Evolutionary conservation across 805 yeast genomes (phyloP), one percentile per base, ranked within the genome.

Genomic region (Cyberlindnera lachancei): DNA sequence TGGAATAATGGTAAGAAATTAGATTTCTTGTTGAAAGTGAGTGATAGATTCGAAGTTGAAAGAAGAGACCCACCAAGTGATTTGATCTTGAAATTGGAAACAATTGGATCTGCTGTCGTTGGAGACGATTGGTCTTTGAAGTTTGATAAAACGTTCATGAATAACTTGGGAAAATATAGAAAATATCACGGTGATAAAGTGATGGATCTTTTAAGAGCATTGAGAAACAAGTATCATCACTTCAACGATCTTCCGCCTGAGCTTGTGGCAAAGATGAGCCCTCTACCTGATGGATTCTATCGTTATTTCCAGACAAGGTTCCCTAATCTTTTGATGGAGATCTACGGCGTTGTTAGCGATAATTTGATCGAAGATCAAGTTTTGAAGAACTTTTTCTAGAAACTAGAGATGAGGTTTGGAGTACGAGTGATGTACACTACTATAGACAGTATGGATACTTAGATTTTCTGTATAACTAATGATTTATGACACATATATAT

Each of bases 221-320:
- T 92, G 45, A 68, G 99, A 47, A 92, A 92, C 61, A 92, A 92
- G 56, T 80, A 85, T 50, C 97, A 92, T 55, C 99, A 92, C 55
- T 90, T 71, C 55, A 86, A 86, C 58, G 98, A 92, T 54, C 60
- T 88, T 51, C 95, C 96, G 1, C 66, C 59, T 8, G 70, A 63
- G 11, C 64, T 92, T 36, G 75, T 73, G 32, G 53, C 51, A 12
- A 66, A 72, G 30, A 80, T 92, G 73, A 79, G 85, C 14, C 80
- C 90, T 0, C 58, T 86, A 18, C 96, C 96, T 0, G 74, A 75
- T 30, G 96, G 94, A 0, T 92, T 84, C 52, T 82, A 85, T 55
- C 56, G 63, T 27, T 92, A 83, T 53, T 92, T 86, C 57, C 73
- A 75, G 27, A 49, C 55, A 18, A 70, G 75, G 50, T 92, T 90